Evolutionary conservation across 768 basidiomycete species (phyloP), one percentile per base, ranked within the genome.

Genomic region (Mycena belliarum): DNA sequence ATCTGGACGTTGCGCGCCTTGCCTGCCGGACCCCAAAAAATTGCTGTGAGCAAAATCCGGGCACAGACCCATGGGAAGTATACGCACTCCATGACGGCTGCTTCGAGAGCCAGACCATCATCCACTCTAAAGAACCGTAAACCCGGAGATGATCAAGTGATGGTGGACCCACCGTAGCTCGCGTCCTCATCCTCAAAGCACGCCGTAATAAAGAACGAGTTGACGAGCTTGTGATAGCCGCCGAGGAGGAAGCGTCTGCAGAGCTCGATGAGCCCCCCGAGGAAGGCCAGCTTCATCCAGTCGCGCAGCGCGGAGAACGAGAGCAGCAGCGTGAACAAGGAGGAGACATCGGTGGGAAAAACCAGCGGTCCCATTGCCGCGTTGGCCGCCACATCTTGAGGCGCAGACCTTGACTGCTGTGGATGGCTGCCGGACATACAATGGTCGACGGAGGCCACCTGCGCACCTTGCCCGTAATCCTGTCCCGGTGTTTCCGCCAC

Each of bases 61-160:
- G n/a, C n/a, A n/a, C n/a, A n/a, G n/a, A n/a, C n/a, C n/a, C n/a
- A n/a, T n/a, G n/a, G 9, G 8, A 38, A 20, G n/a, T 12, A 8
- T 25, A 65, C 82, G 56, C 52, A 80, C 82, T 72, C 82, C 82
- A 86, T 16, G 78, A 71, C 14, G 81, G 80, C 32, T 82, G 79
- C 44, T 75, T 75, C n/a, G 82, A 79, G 0, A 86, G 60, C 84
- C 84, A 87, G 41, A 75, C 70, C 69, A 85, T 73, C 49, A 87
- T 75, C 85, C 85, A 87, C 2, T 74, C 83, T 85, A 41, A 49
- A 29, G 23, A 50, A 10, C 25, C 15, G 29, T 12, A 32, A 32
- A 32, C 18, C 32, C 16, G 14, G 12, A 29, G 8, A 33, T 16
- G 32, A 33, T 33, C 37, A 49, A 21, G 23, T 52, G 16, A 45